Conservation (phyloP, 768 basidiomycete species). For the Phlebiopsis flavidoalba region DNA sequence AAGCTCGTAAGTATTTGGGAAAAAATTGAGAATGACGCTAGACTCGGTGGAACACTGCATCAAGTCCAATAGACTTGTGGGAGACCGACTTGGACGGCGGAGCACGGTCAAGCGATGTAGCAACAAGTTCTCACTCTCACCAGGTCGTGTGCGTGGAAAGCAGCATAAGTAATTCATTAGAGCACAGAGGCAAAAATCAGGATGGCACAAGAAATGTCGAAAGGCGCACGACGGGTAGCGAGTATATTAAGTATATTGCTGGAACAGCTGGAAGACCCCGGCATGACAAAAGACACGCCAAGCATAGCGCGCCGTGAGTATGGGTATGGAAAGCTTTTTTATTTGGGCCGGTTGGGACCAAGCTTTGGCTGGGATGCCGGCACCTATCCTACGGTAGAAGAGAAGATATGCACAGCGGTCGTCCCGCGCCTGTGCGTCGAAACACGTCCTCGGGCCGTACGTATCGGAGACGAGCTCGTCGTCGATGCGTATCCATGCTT, state of each 20-base stretch:
- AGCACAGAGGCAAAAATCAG: background rate
- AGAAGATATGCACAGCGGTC: slow-evolving; percentile 83
- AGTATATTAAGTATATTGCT: background rate
- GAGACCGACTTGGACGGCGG: no score
- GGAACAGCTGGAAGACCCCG: background rate
- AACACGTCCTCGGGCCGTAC: slow-evolving; percentile 72
- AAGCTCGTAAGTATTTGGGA: no score
- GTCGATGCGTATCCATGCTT: slow-evolving; percentile 91
- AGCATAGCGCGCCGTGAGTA: background rate
- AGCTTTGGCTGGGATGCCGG: slow-evolving; percentile 12
- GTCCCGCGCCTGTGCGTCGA: slow-evolving; percentile 41
- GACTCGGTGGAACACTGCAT: no score
- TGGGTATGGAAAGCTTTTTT: background rate
- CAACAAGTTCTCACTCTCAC: no score
- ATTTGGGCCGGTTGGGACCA: slow-evolving; percentile 8
- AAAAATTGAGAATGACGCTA: no score
- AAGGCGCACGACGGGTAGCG: background rate
- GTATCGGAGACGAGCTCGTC: slow-evolving; percentile 83
- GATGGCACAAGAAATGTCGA: background rate
- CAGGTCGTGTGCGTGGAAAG: no score
- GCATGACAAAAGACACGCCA: background rate
- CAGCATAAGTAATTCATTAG: no score
- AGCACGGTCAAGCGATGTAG: no score
- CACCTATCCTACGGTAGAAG: slow-evolving; percentile 68
- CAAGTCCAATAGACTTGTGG: no score